phyloP scores from a whole-genome alignment of 139 green algal genomes.

The Asterochloris erici region DNA sequence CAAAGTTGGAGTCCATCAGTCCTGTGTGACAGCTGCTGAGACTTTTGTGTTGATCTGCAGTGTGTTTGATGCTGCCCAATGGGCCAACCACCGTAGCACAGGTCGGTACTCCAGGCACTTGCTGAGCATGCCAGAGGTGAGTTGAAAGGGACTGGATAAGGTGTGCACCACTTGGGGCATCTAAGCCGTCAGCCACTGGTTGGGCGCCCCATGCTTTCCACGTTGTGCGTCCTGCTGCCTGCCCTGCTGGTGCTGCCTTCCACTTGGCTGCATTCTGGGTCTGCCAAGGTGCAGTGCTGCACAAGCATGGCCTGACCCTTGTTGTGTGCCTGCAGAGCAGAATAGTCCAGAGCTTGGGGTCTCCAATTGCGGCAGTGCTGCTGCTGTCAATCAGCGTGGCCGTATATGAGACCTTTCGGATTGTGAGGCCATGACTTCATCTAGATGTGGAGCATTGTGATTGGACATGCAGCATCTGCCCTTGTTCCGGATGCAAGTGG shows the following conservation, averaged over 20 bases:
- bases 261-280: neutral
- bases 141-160: too few relatives aligned
- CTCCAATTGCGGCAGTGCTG: neutral
- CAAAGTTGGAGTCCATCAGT: too few relatives aligned
- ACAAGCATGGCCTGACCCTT: neutral
- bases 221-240: too few relatives aligned
- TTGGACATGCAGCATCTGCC: too few relatives aligned
- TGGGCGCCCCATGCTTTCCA: too few relatives aligned
- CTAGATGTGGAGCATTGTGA: too few relatives aligned
- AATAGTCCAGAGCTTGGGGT: neutral
- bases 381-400: neutral
- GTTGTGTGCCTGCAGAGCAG: slow-evolving; percentile 1
- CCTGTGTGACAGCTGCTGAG: too few relatives aligned
- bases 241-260: too few relatives aligned
- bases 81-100: neutral
- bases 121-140: neutral
- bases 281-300: neutral
- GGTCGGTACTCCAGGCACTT: neutral
- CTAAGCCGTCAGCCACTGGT: too few relatives aligned
- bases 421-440: neutral
- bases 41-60: neutral
- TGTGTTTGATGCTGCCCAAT: neutral
- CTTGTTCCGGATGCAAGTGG: too few relatives aligned
- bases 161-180: too few relatives aligned
- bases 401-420: neutral